Percentiles rank a stretch among this genome's conserved stretches.
Evolutionary conservation across 2,329 filamentous ascomycete genomes (phyloP).

Genomic region (Penicillium sp.): DNA sequence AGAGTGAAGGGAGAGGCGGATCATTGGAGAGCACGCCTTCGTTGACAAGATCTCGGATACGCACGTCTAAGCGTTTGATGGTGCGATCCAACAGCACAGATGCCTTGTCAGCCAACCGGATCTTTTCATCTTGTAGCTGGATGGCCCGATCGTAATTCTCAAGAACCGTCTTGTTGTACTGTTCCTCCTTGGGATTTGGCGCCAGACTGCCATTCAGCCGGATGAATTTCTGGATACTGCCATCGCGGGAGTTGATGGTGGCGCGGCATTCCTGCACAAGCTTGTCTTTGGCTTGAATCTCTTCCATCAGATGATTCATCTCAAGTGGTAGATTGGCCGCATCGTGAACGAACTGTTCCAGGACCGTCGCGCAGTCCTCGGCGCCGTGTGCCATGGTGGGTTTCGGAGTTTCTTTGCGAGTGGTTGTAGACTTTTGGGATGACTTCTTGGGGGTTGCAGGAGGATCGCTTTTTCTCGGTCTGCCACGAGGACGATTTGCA

Average conservation of each 20-base stretch:
- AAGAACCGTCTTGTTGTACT: slow-evolving; percentile 60
- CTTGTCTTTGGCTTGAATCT: slow-evolving; percentile 67
- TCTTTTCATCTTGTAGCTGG: slow-evolving; percentile 65
- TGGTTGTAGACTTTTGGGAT: neutral
- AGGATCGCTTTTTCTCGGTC: neutral
- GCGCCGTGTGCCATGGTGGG: slow-evolving; percentile 50
- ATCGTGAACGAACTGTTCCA: slow-evolving; percentile 70
- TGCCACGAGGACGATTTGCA: neutral
- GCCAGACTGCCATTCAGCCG: slow-evolving; percentile 64
- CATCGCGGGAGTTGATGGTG: slow-evolving; percentile 62
- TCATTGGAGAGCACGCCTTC: slow-evolving; percentile 64
- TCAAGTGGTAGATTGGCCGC: slow-evolving; percentile 65
- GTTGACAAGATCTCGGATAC: slow-evolving; percentile 61
- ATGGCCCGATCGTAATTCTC: slow-evolving; percentile 62
- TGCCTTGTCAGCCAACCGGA: slow-evolving; percentile 63
- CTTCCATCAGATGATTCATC: slow-evolving; percentile 67
- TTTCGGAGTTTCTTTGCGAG: neutral
- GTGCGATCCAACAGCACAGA: slow-evolving; percentile 64
- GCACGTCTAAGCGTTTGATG: slow-evolving; percentile 65
- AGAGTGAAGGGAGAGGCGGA: slow-evolving; percentile 62
- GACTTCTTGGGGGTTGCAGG: neutral
- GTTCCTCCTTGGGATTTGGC: slow-evolving; percentile 66
- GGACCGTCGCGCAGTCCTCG: slow-evolving; percentile 65
- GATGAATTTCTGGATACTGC: slow-evolving; percentile 67
- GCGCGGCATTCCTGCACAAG: slow-evolving; percentile 61